These are phyloP conservation scores for Penicilliopsis zonata DNA, from an alignment of 495 filamentous ascomycete genomes.

Conservation along the genomic window DNA sequence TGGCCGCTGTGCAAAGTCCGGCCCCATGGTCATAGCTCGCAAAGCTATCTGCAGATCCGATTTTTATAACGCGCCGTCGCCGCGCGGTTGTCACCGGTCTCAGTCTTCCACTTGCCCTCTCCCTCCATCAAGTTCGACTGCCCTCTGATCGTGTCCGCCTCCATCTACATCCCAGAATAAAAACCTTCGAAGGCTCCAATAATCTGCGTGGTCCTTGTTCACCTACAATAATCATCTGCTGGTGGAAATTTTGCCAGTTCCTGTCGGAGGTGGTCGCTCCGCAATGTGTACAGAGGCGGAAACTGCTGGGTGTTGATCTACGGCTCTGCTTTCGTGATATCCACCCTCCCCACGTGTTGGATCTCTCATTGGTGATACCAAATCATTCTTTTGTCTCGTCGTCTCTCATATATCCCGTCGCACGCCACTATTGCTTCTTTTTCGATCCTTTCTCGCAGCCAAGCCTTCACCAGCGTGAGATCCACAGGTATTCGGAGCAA, in stretches of 20 bases:
- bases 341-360: constrained; percentile 20
- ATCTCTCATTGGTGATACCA: too few species aligned
- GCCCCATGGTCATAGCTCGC: constrained; percentile 1
- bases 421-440: too few species aligned
- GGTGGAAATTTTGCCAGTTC: too few species aligned
- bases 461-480: too few species aligned
- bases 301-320: constrained; percentile 26
- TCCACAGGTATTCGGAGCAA: too few species aligned
- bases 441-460: too few species aligned
- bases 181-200: too few species aligned
- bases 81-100: constrained; percentile 8
- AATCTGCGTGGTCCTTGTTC: too few species aligned
- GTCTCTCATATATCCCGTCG: too few species aligned
- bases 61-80: constrained; percentile 8
- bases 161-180: too few species aligned
- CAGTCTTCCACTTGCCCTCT: constrained; percentile 2
- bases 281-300: constrained; percentile 20
- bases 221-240: too few species aligned
- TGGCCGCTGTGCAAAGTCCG: background rate
- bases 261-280: constrained; percentile 16
- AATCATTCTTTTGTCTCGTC: too few species aligned
- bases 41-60: constrained; percentile 12
- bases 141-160: constrained; percentile 13
- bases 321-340: constrained; percentile 14
- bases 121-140: constrained; percentile 1